Base-by-base conservation (phyloP, 108 stramenopile species). In the Epipyxis sp. region DNA sequence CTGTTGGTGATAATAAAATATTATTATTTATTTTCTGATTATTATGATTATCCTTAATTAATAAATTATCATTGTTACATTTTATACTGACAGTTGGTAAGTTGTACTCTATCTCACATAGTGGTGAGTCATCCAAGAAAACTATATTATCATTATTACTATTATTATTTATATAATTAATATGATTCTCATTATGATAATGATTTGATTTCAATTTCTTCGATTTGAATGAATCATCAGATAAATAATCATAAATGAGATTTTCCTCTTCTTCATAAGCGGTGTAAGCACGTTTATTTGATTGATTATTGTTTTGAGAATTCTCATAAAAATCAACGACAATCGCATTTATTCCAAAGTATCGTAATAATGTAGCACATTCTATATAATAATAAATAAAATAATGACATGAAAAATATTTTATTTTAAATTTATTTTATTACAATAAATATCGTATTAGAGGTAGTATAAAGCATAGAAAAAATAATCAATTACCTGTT, bases 401-500 rank as follows among this genome's bases (percentile, higher is more conserved):
- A n/a, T n/a, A n/a, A n/a, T n/a, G n/a, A n/a, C n/a, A n/a, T n/a
- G n/a, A n/a, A n/a, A n/a, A n/a, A n/a, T n/a, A n/a, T n/a, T n/a
- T n/a, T n/a, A n/a, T n/a, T n/a, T n/a, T 43, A 13, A 43, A 13
- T 13, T 13, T 50, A 20, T 20, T 6, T 20, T 50, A 50, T 50
- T 50, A 50, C 20, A 13, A 50, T 50, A 13, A 50, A 20, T 13
- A 50, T 20, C 20, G 46, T 13, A 50, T 20, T 50, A 50, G 20
- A 20, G 46, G 20, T 13, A 50, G 20, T 20, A 20, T 13, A 13
- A 20, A 50, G 46, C 6, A 13, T 50, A 6, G 6, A 50, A 20
- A 13, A 50, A 20, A 50, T 50, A 50, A 50, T 13, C 61, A 3
- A 74, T n/a, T n/a, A 54, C 80, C 83, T 1, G 83, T 84, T 40